Percentiles rank a stretch among this genome's conserved stretches.
Evolutionary conservation across 768 basidiomycete species (phyloP).

Genomic region (Pholiota molesta): DNA sequence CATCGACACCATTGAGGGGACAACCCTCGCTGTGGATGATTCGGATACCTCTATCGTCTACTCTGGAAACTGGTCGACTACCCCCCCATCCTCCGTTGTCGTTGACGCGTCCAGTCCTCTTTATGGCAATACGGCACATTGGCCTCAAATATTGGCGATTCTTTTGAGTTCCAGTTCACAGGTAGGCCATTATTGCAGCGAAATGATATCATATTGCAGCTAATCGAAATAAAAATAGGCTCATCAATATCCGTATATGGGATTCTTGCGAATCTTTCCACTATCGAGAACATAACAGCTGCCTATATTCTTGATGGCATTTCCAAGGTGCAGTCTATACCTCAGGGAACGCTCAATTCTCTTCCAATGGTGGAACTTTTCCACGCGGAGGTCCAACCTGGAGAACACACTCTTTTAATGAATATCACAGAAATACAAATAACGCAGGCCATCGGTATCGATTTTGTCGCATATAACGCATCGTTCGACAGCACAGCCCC

Average conservation of each 20-base stretch:
- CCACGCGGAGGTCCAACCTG: constrained; percentile 34
- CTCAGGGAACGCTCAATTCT: constrained; percentile 29
- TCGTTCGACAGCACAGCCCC: constrained; percentile 28
- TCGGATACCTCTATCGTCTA: constrained; percentile 31
- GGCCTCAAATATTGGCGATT: constrained; percentile 38
- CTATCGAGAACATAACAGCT: constrained; percentile 35
- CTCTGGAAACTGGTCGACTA: constrained; percentile 37
- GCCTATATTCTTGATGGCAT: constrained; percentile 40
- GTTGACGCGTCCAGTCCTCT: constrained; percentile 31
- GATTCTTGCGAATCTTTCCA: constrained; percentile 24
- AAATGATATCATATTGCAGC: background rate
- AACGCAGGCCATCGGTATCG: constrained; percentile 36
- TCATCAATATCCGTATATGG: constrained; percentile 40
- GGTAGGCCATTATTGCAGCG: constrained; percentile 27
- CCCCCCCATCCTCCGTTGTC: constrained; percentile 17
- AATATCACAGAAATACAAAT: constrained; percentile 38
- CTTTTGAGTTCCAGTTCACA: constrained; percentile 35
- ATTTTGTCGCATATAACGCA: constrained; percentile 41
- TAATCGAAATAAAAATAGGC: constrained; percentile 27
- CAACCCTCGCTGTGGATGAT: constrained; percentile 41
- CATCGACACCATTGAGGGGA: constrained; percentile 33
- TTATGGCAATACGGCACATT: constrained; percentile 37
- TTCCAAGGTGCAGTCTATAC: constrained; percentile 25
- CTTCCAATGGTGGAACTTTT: constrained; percentile 39
- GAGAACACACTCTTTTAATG: constrained; percentile 39